phyloP scores from a whole-genome alignment of 2,329 filamentous ascomycete genomes.

The Venturia aucupariae region DNA sequence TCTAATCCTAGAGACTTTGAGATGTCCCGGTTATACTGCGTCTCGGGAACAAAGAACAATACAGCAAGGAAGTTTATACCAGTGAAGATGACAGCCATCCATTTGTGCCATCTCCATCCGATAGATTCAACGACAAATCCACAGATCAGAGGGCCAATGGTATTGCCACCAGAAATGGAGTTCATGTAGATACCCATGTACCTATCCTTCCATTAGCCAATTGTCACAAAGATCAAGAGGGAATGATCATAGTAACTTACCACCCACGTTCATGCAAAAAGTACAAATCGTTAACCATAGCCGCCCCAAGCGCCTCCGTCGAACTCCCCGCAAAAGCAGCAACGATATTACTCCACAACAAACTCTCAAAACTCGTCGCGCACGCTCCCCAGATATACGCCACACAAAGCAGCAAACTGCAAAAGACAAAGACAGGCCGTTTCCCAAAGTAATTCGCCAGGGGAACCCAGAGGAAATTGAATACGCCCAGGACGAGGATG shows the following conservation, averaged over 20 bases:
- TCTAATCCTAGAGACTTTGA: conserved; percentile 5
- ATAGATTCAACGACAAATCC: conserved; percentile 71
- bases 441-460: conserved; percentile 40
- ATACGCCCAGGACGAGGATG: conserved; percentile 40
- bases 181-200: conserved; percentile 74
- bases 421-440: conserved; percentile 38
- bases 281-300: conserved; percentile 80
- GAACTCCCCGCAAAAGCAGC: conserved; percentile 37
- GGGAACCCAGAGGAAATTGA: conserved; percentile 45
- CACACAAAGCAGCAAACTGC: conserved; percentile 34
- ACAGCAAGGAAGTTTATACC: conserved; percentile 60
- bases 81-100: conserved; percentile 77
- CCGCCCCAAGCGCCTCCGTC: conserved; percentile 75
- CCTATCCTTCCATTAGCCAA: background rate
- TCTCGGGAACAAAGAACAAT: conserved; percentile 76
- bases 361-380: conserved; percentile 32
- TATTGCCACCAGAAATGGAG: conserved; percentile 59
- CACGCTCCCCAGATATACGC: conserved; percentile 40
- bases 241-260: conserved; percentile 20
- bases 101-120: conserved; percentile 80
- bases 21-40: conserved; percentile 54
- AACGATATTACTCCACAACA: conserved; percentile 38
- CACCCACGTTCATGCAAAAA: conserved; percentile 78
- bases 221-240: no score
- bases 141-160: conserved; percentile 78